A percentile compares a stretch with the other conserved stretches of the same genome.
phyloP scores from a whole-genome alignment of 1,139 yeast species.

The Casaregolazyma lundiana region DNA sequence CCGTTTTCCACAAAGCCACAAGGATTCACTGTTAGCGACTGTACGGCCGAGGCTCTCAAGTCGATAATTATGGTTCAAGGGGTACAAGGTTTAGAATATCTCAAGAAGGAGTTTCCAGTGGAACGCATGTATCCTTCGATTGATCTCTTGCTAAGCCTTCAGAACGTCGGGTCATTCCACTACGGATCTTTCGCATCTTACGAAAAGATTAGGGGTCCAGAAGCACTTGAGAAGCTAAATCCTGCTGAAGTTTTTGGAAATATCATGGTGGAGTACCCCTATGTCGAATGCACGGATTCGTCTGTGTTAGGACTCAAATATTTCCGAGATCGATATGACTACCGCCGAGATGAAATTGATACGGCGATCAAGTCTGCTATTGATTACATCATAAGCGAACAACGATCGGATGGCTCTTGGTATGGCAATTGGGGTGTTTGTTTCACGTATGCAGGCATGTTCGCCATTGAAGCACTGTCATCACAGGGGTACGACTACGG shows the following conservation, averaged over 20 bases:
- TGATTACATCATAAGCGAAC: constrained; percentile 62
- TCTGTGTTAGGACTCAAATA: constrained; percentile 83
- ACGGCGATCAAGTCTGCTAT: constrained; percentile 70
- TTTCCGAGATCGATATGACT: constrained; percentile 59
- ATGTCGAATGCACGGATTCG: constrained; percentile 97
- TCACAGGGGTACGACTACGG: constrained; percentile 61
- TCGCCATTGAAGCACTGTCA: constrained; percentile 87
- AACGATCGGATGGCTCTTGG: constrained; percentile 87
- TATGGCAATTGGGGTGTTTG: constrained; percentile 99
- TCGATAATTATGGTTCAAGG: constrained; percentile 90
- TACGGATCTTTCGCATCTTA: constrained; percentile 92
- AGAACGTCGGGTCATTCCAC: constrained; percentile 74
- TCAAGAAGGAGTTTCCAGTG: constrained; percentile 48
- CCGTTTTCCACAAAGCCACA: constrained; percentile 94
- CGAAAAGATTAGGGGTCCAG: constrained; percentile 79
- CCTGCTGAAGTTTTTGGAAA: constrained; percentile 98
- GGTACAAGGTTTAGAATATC: constrained; percentile 48
- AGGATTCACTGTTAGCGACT: constrained; percentile 95
- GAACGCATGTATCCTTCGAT: constrained; percentile 61
- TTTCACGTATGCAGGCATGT: constrained; percentile 94
- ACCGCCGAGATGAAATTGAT: constrained; percentile 61
- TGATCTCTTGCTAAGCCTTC: constrained; percentile 64
- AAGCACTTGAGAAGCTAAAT: constrained; percentile 68
- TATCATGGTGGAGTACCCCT: constrained; percentile 97
- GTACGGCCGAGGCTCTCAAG: constrained; percentile 93